Percentiles rank a stretch among this genome's conserved stretches.
phyloP scores from a whole-genome alignment of 2,329 filamentous ascomycete species.

The Phaeosphaeriaceae sp. region DNA sequence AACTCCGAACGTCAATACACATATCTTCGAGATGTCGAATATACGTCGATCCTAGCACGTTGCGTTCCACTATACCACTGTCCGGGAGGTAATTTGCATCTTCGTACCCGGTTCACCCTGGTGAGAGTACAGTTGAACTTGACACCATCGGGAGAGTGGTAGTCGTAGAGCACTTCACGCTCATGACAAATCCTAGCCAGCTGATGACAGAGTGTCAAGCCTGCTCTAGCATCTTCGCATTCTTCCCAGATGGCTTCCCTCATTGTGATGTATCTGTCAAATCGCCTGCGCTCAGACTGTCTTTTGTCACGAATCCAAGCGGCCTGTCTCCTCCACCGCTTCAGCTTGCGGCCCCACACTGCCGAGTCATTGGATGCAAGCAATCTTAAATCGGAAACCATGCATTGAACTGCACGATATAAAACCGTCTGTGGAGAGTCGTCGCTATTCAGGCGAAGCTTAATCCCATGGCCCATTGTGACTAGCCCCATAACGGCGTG shows the following conservation, averaged over 20 bases:
- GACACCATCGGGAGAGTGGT: background rate
- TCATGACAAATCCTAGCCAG: background rate
- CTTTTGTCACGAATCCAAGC: background rate
- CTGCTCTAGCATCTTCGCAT: background rate
- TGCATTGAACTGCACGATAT: background rate
- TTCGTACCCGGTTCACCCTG: background rate
- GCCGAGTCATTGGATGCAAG: background rate
- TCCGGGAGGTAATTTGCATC: too few relatives aligned
- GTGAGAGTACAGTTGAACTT: background rate
- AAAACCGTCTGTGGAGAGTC: background rate
- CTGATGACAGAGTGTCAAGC: background rate
- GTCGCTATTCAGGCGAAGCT: background rate
- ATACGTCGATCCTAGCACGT: too few relatives aligned
- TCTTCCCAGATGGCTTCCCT: background rate
- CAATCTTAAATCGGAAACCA: background rate
- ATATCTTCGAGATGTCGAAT: too few relatives aligned
- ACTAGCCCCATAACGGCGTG: background rate
- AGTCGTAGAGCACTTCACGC: background rate
- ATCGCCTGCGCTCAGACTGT: background rate
- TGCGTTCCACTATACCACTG: too few relatives aligned
- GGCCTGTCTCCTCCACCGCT: background rate
- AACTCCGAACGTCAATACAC: too few relatives aligned
- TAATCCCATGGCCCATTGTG: background rate
- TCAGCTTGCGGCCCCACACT: background rate
- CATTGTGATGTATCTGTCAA: background rate